These are phyloP conservation scores for Fusarium setosum DNA, from an alignment of 2,329 filamentous ascomycete genomes.

Conservation along the genomic window DNA sequence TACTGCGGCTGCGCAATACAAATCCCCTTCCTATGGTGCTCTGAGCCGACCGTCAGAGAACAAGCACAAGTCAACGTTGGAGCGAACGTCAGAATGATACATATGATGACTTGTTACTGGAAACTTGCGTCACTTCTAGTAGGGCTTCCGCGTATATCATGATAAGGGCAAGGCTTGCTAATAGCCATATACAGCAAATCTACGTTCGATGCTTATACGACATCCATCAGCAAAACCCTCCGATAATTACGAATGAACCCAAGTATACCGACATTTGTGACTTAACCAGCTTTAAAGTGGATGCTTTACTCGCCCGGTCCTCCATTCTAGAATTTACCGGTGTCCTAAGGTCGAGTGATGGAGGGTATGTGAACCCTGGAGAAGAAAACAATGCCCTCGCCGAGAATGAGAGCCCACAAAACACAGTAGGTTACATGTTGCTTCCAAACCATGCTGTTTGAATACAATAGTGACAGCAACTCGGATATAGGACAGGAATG, in stretches of 20 bases:
- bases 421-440: too few species aligned
- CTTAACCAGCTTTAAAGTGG: slow-evolving; percentile 2
- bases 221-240: neutral
- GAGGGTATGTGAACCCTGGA: slow-evolving; percentile 5
- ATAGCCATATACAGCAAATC: neutral
- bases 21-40: slow-evolving; percentile 39
- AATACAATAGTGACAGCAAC: too few species aligned
- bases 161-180: neutral
- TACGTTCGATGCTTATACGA: slow-evolving; percentile 11
- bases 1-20: slow-evolving; percentile 37
- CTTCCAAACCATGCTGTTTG: too few species aligned
- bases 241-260: slow-evolving; percentile 4
- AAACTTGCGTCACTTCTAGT: slow-evolving; percentile 11
- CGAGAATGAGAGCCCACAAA: neutral
- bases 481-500: too few species aligned
- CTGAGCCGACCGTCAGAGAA: slow-evolving; percentile 20
- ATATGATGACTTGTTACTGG: slow-evolving; percentile 11
- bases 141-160: neutral
- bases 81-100: slow-evolving; percentile 30
- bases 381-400: neutral
- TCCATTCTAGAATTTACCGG: slow-evolving; percentile 21
- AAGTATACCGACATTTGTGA: neutral
- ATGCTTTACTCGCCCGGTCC: neutral
- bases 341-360: neutral
- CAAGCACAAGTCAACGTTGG: slow-evolving; percentile 17